phyloP scores from a whole-genome alignment of 1,139 yeast genomes.

The Suhomyces maxii region DNA sequence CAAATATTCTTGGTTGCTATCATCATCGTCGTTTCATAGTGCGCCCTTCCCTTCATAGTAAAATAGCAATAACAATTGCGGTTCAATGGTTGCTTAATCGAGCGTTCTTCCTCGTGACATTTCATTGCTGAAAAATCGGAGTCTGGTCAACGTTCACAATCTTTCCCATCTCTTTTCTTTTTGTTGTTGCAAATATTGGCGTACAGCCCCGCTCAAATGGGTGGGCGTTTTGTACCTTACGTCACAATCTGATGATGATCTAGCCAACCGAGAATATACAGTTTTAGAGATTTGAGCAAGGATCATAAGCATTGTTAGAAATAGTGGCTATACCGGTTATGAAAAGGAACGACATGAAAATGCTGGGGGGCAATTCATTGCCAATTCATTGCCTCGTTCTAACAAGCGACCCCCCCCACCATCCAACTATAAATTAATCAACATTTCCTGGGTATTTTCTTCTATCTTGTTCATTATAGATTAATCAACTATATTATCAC shows the following conservation, averaged over 20 bases:
- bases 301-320: background rate
- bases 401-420: background rate
- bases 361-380: background rate
- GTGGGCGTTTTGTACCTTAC: conserved; percentile 1
- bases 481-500: background rate
- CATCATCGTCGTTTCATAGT: background rate
- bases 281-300: conserved; percentile 3
- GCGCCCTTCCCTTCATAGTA: background rate
- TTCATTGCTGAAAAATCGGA: no score
- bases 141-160: conserved; percentile 4
- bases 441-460: background rate
- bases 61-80: background rate
- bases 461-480: background rate
- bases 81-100: background rate
- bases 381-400: background rate
- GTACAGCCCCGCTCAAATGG: conserved; percentile 5
- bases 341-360: background rate
- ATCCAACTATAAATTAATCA: conserved; percentile 5
- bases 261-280: conserved; percentile 2
- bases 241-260: conserved; percentile 3
- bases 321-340: conserved; percentile 12
- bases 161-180: conserved; percentile 3
- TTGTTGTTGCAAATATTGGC: background rate
- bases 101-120: background rate
- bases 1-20: background rate